phyloP scores from a whole-genome alignment of 768 basidiomycete species.

The Pisolithus marmoratus region DNA sequence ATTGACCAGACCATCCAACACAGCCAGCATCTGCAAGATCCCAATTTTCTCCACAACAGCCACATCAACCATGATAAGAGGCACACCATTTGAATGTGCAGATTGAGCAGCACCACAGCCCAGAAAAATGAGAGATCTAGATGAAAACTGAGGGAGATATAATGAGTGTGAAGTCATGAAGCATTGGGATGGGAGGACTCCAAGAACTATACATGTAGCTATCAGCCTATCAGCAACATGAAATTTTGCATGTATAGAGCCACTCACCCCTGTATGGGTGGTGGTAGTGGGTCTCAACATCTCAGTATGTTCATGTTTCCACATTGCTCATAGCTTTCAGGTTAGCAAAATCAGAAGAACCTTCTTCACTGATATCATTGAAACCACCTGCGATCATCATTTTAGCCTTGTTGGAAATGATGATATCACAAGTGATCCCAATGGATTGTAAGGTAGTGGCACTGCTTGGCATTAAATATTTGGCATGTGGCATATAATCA shows the following conservation, averaged over 20 bases:
- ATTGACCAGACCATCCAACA: too few species aligned
- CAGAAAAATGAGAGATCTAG: too few species aligned
- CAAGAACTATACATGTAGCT: conserved; percentile 62
- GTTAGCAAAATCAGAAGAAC: conserved; percentile 98
- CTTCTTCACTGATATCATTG: conserved; percentile 99
- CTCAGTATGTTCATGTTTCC: conserved; percentile 95
- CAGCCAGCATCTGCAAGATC: too few species aligned
- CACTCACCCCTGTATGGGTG: conserved; percentile 84
- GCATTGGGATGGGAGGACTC: conserved; percentile 43
- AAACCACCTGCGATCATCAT: conserved; percentile 99
- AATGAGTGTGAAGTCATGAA: too few species aligned
- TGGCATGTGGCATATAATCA: background rate
- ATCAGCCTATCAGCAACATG: conserved; percentile 1
- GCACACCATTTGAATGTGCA: too few species aligned
- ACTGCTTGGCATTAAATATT: conserved; percentile 32
- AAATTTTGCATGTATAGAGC: background rate
- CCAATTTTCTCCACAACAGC: too few species aligned
- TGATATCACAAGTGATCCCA: conserved; percentile 95
- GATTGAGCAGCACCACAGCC: too few species aligned
- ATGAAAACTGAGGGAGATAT: too few species aligned
- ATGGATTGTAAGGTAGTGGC: conserved; percentile 97
- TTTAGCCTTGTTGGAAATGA: conserved; percentile 92
- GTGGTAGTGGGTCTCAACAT: conserved; percentile 97
- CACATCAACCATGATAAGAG: too few species aligned
- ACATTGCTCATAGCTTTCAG: conserved; percentile 99